phyloP scores from a whole-genome alignment of 139 green algal genomes.

The Zygnema circumcarinatum region DNA sequence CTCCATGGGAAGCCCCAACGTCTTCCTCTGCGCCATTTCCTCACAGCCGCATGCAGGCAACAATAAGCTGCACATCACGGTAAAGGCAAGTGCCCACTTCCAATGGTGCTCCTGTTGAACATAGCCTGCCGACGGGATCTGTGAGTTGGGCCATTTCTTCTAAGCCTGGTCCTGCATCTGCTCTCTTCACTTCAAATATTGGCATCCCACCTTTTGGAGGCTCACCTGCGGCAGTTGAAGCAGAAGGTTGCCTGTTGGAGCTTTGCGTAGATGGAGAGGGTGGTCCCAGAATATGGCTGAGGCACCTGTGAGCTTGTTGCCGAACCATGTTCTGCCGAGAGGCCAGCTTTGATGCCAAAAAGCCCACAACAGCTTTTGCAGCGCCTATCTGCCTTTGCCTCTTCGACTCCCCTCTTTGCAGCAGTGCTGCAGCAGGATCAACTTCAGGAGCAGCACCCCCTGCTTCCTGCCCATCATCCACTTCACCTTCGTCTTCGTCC shows the following conservation, averaged over 20 bases:
- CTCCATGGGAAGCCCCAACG: neutral
- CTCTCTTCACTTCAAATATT: neutral
- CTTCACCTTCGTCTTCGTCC: no score
- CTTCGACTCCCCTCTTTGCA: neutral
- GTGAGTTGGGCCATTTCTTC: no score
- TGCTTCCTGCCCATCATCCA: neutral
- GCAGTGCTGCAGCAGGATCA: neutral
- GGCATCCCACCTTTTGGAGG: no score
- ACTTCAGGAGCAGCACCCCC: neutral
- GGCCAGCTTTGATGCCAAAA: neutral
- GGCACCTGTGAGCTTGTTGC: neutral
- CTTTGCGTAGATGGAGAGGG: no score
- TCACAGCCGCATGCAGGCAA: no score
- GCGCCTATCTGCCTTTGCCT: neutral
- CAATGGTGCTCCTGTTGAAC: no score
- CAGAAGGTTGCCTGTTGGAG: no score
- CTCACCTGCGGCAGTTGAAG: no score
- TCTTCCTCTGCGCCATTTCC: neutral
- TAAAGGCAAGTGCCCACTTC: no score
- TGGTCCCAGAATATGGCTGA: neutral
- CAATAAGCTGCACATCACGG: no score
- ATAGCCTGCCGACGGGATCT: no score
- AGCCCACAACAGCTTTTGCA: neutral
- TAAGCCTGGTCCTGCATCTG: neutral
- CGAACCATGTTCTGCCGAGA: neutral